Evolutionary conservation across 768 basidiomycete genomes (phyloP).

Genomic region (Naganishia onofrii): DNA sequence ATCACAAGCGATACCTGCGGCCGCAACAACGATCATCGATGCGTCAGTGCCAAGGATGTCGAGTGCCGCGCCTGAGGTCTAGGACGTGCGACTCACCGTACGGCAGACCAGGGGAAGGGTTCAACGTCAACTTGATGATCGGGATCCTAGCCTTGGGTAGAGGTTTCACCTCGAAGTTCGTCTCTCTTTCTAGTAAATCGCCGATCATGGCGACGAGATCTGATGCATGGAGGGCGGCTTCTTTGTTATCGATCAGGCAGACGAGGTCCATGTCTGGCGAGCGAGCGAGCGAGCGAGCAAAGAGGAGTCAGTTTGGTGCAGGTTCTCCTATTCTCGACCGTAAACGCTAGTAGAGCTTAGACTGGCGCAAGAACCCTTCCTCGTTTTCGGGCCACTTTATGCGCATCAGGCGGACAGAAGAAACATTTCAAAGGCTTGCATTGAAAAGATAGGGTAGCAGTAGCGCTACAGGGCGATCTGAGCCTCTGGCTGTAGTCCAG

Average conservation of each 20-base stretch:
- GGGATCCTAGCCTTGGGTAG: conserved; percentile 96
- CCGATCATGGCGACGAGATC: conserved; percentile 93
- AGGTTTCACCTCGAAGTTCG: conserved; percentile 92
- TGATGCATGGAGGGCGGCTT: conserved; percentile 69
- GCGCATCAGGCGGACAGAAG: too few species aligned
- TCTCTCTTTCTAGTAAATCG: conserved; percentile 88
- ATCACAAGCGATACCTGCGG: conserved; percentile 94
- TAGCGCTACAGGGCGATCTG: too few species aligned
- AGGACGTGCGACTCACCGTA: conserved; percentile 37
- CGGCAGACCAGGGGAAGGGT: conserved; percentile 56
- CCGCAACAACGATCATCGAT: conserved; percentile 69
- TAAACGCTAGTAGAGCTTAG: too few species aligned
- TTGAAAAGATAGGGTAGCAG: too few species aligned
- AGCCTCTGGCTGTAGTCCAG: too few species aligned
- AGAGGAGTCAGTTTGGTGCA: not conserved
- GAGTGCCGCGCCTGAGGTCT: too few species aligned
- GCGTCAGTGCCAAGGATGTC: not conserved
- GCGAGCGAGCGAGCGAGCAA: too few species aligned
- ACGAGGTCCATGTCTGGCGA: conserved; percentile 95
- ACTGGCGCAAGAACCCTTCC: too few species aligned
- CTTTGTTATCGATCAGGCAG: conserved; percentile 83
- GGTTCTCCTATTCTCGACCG: too few species aligned
- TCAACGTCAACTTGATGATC: conserved; percentile 92
- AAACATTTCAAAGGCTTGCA: too few species aligned
- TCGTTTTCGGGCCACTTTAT: too few species aligned